These are phyloP conservation scores for Candida yuanshanica DNA, from an alignment of 805 yeast genomes.

Conservation along the genomic window DNA sequence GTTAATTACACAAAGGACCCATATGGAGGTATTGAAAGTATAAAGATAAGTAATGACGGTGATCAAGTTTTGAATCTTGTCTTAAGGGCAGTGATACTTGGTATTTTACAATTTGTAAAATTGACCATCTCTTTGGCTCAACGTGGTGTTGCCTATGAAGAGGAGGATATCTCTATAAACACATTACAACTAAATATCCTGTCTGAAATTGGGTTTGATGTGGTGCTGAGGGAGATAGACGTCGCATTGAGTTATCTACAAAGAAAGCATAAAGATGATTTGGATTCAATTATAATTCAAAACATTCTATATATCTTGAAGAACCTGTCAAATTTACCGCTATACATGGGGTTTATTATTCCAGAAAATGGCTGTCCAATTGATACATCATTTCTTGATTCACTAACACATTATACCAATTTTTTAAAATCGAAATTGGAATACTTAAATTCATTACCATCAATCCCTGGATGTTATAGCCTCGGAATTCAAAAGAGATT, in stretches of 20 bases:
- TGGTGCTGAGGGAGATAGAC: constrained; percentile 26
- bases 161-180: constrained; percentile 67
- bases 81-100: constrained; percentile 45
- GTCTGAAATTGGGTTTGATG: constrained; percentile 19
- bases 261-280: constrained; percentile 12
- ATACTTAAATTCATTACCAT: constrained; percentile 19
- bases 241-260: constrained; percentile 30
- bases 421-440: constrained; percentile 11
- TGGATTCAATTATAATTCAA: constrained; percentile 17
- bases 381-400: constrained; percentile 14
- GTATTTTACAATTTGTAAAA: constrained; percentile 49
- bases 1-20: constrained; percentile 30
- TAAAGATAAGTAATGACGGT: constrained; percentile 3
- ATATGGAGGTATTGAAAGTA: constrained; percentile 9
- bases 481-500: constrained; percentile 41
- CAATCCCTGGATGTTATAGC: constrained; percentile 36
- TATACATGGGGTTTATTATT: constrained; percentile 11
- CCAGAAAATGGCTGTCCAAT: constrained; percentile 8
- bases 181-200: constrained; percentile 49
- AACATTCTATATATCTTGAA: constrained; percentile 15
- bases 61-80: constrained; percentile 30
- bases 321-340: constrained; percentile 18
- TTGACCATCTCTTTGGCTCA: constrained; percentile 40
- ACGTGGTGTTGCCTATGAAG: constrained; percentile 61
- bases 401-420: constrained; percentile 5